phyloP scores from a whole-genome alignment of 768 basidiomycete species.

The Leccinum rimulosum region DNA sequence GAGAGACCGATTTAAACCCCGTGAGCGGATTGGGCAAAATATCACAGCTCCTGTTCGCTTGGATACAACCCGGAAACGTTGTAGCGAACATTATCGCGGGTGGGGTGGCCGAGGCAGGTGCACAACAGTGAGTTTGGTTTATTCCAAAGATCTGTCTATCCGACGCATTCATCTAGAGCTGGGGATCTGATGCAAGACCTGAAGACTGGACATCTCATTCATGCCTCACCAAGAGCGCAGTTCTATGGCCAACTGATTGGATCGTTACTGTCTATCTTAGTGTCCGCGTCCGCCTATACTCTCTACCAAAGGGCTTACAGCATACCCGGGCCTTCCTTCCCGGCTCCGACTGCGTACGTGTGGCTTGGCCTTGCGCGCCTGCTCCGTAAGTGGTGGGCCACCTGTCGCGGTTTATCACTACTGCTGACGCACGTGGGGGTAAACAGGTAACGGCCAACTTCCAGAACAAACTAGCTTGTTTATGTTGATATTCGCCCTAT shows the following conservation, averaged over 20 bases:
- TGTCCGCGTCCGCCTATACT: slow-evolving; percentile 83
- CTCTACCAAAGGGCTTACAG: slow-evolving; percentile 85
- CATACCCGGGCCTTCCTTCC: slow-evolving; percentile 93
- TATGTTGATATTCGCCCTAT: slow-evolving; percentile 73
- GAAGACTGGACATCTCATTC: slow-evolving; percentile 92
- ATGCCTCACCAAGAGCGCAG: slow-evolving; percentile 89
- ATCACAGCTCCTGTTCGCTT: slow-evolving; percentile 90
- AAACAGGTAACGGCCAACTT: slow-evolving; percentile 74
- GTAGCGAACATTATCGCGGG: slow-evolving; percentile 99
- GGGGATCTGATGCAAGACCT: slow-evolving; percentile 99
- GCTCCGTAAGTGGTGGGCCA: slow-evolving; percentile 51
- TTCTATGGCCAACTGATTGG: slow-evolving; percentile 95
- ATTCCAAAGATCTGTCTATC: not conserved
- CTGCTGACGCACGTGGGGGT: slow-evolving; percentile 7
- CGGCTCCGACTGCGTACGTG: slow-evolving; percentile 92
- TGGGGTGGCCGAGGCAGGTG: slow-evolving; percentile 95
- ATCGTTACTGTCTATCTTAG: slow-evolving; percentile 81
- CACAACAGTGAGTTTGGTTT: slow-evolving; percentile 64
- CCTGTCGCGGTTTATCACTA: not conserved
- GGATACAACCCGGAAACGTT: slow-evolving; percentile 91
- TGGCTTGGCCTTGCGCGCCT: slow-evolving; percentile 81
- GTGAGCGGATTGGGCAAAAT: slow-evolving; percentile 94
- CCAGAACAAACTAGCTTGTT: slow-evolving; percentile 72
- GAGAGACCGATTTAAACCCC: slow-evolving; percentile 93
- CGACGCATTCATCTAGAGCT: slow-evolving; percentile 49